Conservation (phyloP, 1,284 basidiomycete genomes). For the Caloboletus firmus region DNA sequence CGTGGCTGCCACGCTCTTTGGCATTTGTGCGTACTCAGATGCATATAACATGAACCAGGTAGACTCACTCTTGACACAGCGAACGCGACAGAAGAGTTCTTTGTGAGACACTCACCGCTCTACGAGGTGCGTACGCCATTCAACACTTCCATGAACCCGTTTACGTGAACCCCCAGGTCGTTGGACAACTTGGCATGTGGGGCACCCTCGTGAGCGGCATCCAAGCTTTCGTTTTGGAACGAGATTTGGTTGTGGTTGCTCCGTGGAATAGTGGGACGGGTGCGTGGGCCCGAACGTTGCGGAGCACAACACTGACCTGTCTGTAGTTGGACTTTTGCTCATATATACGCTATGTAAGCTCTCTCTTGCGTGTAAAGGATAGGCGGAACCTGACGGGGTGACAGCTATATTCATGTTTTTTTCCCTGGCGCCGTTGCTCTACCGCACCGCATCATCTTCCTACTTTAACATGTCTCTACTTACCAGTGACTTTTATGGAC, state of each 20-base stretch:
- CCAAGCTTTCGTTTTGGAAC: conserved; percentile 74
- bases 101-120: conserved; percentile 75
- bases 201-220: conserved; percentile 74
- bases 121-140: conserved; percentile 55
- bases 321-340: conserved; percentile 65
- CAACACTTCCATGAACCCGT: not conserved
- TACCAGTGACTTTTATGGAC: conserved; percentile 84
- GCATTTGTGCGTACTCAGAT: conserved; percentile 60
- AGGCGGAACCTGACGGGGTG: conserved; percentile 10
- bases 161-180: conserved; percentile 45
- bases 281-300: conserved; percentile 32
- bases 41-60: not conserved
- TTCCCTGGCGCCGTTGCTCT: conserved; percentile 80
- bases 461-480: conserved; percentile 82
- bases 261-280: conserved; percentile 71
- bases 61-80: conserved; percentile 41
- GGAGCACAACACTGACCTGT: conserved; percentile 1
- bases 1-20: conserved; percentile 79
- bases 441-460: conserved; percentile 77
- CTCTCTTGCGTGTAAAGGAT: not conserved
- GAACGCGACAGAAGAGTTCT: conserved; percentile 83
- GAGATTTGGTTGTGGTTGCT: conserved; percentile 56
- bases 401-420: conserved; percentile 75
- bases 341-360: conserved; percentile 59
- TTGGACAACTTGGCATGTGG: conserved; percentile 83